Percentiles rank a stretch among this genome's conserved stretches.
Conservation (phyloP, 2,329 filamentous ascomycete genomes). For the Arthrobotrys pseudoclavata region DNA sequence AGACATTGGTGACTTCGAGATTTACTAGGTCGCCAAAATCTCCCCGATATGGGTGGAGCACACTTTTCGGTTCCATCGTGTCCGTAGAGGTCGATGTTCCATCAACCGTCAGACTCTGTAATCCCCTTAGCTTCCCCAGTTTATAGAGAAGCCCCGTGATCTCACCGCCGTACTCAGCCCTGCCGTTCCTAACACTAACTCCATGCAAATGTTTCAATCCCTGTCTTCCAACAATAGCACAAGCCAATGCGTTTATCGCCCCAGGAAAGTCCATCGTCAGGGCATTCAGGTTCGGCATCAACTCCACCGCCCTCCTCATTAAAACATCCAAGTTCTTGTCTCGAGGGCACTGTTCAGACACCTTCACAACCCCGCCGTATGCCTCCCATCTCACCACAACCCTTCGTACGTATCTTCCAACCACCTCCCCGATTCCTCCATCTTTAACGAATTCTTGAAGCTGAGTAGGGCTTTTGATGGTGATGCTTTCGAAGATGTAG, state of each 20-base stretch:
- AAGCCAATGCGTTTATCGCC: conserved; percentile 25
- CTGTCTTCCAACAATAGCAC: neutral
- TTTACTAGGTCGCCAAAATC: conserved; percentile 15
- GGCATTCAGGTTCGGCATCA: conserved; percentile 25
- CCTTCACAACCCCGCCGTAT: conserved; percentile 18
- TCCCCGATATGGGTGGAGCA: neutral
- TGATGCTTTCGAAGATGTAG: conserved; percentile 44
- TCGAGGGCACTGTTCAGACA: neutral
- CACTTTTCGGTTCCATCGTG: neutral
- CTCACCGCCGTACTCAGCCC: conserved; percentile 15
- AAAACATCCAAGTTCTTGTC: neutral
- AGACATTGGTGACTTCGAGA: conserved; percentile 29
- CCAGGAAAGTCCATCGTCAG: conserved; percentile 42
- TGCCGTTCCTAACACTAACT: conserved; percentile 33
- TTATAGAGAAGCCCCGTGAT: conserved; percentile 4
- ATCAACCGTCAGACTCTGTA: conserved; percentile 28
- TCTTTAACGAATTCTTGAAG: conserved; percentile 13
- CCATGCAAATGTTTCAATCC: neutral
- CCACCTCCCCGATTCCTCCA: conserved; percentile 9
- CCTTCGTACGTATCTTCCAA: conserved; percentile 27
- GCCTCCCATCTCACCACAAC: conserved; percentile 37
- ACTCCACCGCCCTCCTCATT: neutral
- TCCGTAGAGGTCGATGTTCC: neutral
- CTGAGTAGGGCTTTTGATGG: conserved; percentile 11
- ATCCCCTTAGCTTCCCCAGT: conserved; percentile 11